Percentiles rank a stretch among this genome's conserved stretches.
phyloP scores from a whole-genome alignment of 345 rosid genomes.

The Turritis glabra region DNA sequence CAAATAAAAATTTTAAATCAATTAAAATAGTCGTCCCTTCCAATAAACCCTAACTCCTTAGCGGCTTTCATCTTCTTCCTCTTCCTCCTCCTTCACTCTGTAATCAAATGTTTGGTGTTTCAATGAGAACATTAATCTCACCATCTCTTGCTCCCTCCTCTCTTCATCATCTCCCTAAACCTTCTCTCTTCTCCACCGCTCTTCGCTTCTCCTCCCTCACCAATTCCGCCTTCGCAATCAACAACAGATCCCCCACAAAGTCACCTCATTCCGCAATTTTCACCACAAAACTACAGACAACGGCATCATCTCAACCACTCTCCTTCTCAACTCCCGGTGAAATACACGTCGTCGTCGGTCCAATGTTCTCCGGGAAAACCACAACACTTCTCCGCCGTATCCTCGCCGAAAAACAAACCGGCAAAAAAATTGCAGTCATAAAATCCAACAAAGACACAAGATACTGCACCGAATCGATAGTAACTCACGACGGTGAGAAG shows the following conservation, averaged over 20 bases:
- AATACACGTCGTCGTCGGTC: constrained; percentile 84
- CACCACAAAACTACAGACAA: constrained; percentile 25
- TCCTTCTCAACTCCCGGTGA: constrained; percentile 47
- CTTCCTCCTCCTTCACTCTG: neutral
- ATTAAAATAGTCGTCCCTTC: neutral
- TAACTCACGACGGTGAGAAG: constrained; percentile 80
- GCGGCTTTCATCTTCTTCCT: constrained; percentile 1
- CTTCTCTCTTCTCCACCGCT: constrained; percentile 35
- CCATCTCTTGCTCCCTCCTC: constrained; percentile 38
- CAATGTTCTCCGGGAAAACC: constrained; percentile 90
- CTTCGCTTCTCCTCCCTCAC: constrained; percentile 29
- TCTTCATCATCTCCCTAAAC: constrained; percentile 40
- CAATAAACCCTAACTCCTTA: neutral
- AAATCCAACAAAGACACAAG: constrained; percentile 82
- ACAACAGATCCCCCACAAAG: constrained; percentile 25
- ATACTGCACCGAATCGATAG: constrained; percentile 70
- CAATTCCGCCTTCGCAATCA: constrained; percentile 23
- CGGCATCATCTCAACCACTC: constrained; percentile 23
- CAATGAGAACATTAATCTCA: constrained; percentile 52
- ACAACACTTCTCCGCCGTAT: constrained; percentile 77
- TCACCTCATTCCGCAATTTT: constrained; percentile 24
- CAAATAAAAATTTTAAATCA: neutral
- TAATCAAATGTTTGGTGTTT: constrained; percentile 37
- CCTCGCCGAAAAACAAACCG: constrained; percentile 52
- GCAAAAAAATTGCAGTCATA: constrained; percentile 74